Evolutionary conservation across 2,329 filamentous ascomycete species (phyloP), one percentile per base, ranked within the genome.

Genomic region (Dissoconium aciculare): DNA sequence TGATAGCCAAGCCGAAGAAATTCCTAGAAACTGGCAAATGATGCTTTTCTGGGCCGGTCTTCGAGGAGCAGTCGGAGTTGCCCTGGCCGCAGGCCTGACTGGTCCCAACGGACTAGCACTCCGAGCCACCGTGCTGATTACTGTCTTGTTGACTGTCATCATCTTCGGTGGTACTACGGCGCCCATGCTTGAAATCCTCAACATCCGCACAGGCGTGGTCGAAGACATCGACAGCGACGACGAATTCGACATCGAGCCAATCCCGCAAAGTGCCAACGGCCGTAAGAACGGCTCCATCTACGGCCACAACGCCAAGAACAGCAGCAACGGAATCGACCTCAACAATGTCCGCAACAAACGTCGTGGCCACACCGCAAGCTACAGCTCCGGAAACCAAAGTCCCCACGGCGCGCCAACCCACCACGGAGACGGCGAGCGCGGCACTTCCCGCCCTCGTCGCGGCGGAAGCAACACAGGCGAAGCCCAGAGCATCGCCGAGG

Each of bases 1-100:
- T 34, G 79, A 92, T 34, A 37, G 24, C 26, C 71, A 77, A 4
- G 71, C 73, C 11, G 87, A 95, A 42, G 89, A 95, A 55, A 62
- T 98, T 19, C 89, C 89, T 0, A 91, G 84, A 51, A 83, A 82
- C 45, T 93, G 95, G 57, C 89, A 95, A 57, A 84, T 80, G n/a
- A 95, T 98, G 89, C 71, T 98, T n/a, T 98, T 92, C 60, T 98
- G 89, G 89, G 89, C 89, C 11, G 89, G 89, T 15, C 67, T 98
- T 16, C 81, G 89, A 39, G 89, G 89, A 46, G 89, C 89, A 27
- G 89, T 98, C 45, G 89, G 89, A 34, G 89, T 98, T 19, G 89
- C 89, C 2, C 66, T 98, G 27, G 89, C 89, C 17, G 87, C 87
- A 13, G 78, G 91, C 15, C 67, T 98, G 27, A 76, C 72, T 0